phyloP scores from a whole-genome alignment of 2,329 filamentous ascomycete species.

The Pleoardoris graminearum region DNA sequence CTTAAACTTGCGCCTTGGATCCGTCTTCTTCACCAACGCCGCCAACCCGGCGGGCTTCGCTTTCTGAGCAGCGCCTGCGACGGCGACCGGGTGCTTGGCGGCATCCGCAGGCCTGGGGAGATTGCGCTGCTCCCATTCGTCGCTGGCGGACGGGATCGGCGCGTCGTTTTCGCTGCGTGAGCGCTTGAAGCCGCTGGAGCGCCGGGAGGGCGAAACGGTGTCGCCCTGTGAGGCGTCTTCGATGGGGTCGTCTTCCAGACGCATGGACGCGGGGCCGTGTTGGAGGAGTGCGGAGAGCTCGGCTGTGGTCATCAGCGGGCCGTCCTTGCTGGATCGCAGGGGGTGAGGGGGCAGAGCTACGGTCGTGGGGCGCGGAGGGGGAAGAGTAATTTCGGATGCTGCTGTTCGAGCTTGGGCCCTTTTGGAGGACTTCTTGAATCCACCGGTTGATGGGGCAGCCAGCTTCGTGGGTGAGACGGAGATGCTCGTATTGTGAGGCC shows the following conservation, averaged over 20 bases:
- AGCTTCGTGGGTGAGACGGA: slow-evolving; percentile 23
- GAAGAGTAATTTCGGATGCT: neutral
- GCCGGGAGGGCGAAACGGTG: slow-evolving; percentile 24
- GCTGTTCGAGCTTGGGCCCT: slow-evolving; percentile 7
- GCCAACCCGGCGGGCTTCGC: slow-evolving; percentile 25
- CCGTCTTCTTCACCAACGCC: slow-evolving; percentile 36
- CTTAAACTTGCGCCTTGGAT: slow-evolving; percentile 35
- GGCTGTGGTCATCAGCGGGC: slow-evolving; percentile 32
- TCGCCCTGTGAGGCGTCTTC: slow-evolving; percentile 19
- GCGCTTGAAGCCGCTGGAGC: slow-evolving; percentile 12
- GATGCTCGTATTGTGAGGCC: slow-evolving; percentile 10
- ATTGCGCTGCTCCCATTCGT: slow-evolving; percentile 37
- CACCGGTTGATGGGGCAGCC: slow-evolving; percentile 29
- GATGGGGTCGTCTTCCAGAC: slow-evolving; percentile 27
- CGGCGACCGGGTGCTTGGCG: neutral
- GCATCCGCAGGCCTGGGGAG: slow-evolving; percentile 10
- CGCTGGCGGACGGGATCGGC: slow-evolving; percentile 32
- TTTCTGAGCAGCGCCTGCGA: slow-evolving; percentile 2
- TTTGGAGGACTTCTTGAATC: slow-evolving; percentile 29
- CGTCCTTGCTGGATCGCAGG: slow-evolving; percentile 21
- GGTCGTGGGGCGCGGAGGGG: slow-evolving; percentile 15
- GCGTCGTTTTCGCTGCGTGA: slow-evolving; percentile 40
- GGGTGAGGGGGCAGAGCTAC: slow-evolving; percentile 25
- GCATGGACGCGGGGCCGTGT: slow-evolving; percentile 17
- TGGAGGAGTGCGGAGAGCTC: slow-evolving; percentile 33